Evolutionary conservation across 768 basidiomycete species (phyloP).

Genomic region (Podaxis sp.): DNA sequence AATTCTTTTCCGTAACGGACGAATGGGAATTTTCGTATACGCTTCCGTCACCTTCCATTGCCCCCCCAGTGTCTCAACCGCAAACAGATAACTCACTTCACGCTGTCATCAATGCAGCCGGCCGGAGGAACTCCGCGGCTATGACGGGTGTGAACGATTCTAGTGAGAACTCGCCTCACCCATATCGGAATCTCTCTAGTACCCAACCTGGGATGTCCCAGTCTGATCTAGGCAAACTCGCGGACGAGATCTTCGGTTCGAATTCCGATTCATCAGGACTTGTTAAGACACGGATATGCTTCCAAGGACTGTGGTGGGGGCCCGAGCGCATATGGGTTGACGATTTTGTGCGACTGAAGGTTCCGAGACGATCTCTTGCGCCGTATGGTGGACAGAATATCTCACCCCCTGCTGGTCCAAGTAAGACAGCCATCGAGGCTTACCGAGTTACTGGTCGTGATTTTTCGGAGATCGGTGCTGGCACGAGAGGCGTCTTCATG

Average conservation of each 20-base stretch:
- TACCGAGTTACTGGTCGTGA: conserved; percentile 25
- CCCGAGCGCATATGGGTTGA: conserved; percentile 86
- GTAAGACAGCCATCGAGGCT: conserved; percentile 29
- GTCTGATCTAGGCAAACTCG: not conserved
- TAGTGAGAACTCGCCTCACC: conserved; percentile 10
- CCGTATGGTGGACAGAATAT: conserved; percentile 64
- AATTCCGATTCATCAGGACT: conserved; percentile 15
- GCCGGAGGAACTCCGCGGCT: conserved; percentile 38
- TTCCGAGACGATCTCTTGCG: conserved; percentile 64
- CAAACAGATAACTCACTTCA: conserved; percentile 33
- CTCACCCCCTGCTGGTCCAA: conserved; percentile 60
- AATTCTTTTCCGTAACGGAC: conserved; percentile 72
- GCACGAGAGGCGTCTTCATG: conserved; percentile 70
- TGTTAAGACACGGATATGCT: conserved; percentile 48
- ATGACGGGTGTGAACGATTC: not conserved
- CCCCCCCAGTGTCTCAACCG: conserved; percentile 19
- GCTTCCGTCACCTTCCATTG: conserved; percentile 29
- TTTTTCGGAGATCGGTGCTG: conserved; percentile 46
- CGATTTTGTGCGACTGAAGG: conserved; percentile 79
- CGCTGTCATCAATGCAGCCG: conserved; percentile 46
- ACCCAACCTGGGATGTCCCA: conserved; percentile 2
- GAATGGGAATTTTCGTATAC: conserved; percentile 64
- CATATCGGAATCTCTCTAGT: conserved; percentile 9
- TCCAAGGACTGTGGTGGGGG: conserved; percentile 89
- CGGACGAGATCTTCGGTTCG: conserved; percentile 1